phyloP scores from a whole-genome alignment of 2,329 filamentous ascomycete species.

The Aspergillus sclerotialis region DNA sequence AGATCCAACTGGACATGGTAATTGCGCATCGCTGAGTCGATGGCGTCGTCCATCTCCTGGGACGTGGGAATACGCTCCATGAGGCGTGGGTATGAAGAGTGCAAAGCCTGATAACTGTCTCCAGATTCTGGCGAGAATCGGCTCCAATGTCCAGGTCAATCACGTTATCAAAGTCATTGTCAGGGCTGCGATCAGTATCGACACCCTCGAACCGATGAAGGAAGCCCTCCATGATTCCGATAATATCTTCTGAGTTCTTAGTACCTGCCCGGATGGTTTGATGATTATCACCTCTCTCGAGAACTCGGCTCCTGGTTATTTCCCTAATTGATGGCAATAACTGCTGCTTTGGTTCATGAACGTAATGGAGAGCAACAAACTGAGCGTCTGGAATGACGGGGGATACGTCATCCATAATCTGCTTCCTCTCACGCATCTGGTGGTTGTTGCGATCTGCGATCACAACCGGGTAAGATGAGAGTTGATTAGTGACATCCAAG shows the following conservation, averaged over 20 bases:
- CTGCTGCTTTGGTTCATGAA: slow-evolving; percentile 58
- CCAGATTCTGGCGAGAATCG: slow-evolving; percentile 78
- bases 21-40: slow-evolving; percentile 64
- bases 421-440: slow-evolving; percentile 75
- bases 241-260: slow-evolving; percentile 64
- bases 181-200: slow-evolving; percentile 60
- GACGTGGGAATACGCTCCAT: slow-evolving; percentile 58
- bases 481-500: slow-evolving; percentile 57
- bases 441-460: slow-evolving; percentile 95
- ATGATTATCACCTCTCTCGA: slow-evolving; percentile 87
- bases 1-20: slow-evolving; percentile 75
- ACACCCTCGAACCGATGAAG: slow-evolving; percentile 76
- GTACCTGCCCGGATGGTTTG: slow-evolving; percentile 90
- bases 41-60: slow-evolving; percentile 71
- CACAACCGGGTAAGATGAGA: slow-evolving; percentile 63
- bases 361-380: slow-evolving; percentile 82
- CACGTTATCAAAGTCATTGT: slow-evolving; percentile 72
- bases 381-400: slow-evolving; percentile 56
- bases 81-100: slow-evolving; percentile 70
- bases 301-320: slow-evolving; percentile 69
- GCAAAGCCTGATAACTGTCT: slow-evolving; percentile 67
- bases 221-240: slow-evolving; percentile 93
- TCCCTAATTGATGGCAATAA: slow-evolving; percentile 65
- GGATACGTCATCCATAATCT: slow-evolving; percentile 73
- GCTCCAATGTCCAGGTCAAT: slow-evolving; percentile 75